These are phyloP conservation scores for Forsythia suspensa DNA, from an alignment of 257 asterid species.

Conservation along the genomic window DNA sequence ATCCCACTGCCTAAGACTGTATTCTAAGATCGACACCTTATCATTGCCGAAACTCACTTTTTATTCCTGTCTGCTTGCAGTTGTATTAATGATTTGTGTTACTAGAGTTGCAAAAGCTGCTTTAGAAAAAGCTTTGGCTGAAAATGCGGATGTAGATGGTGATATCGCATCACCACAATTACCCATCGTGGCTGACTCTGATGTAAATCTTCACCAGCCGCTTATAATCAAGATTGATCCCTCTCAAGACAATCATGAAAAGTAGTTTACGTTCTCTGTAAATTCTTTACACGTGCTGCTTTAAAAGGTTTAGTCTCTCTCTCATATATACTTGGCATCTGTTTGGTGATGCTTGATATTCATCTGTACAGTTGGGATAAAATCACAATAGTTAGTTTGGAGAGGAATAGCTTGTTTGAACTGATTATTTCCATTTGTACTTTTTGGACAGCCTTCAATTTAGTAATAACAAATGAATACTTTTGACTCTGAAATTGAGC, in stretches of 20 bases:
- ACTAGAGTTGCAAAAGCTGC: conserved; percentile 78
- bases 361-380: conserved; percentile 35
- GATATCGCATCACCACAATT: conserved; percentile 37
- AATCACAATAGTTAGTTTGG: not conserved
- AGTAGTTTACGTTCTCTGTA: conserved; percentile 47
- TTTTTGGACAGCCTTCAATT: not conserved
- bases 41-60: not conserved
- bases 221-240: conserved; percentile 67
- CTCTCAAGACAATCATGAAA: conserved; percentile 53
- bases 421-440: not conserved
- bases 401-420: not conserved
- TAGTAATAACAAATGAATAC: not conserved
- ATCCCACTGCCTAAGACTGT: not conserved
- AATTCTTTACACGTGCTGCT: conserved; percentile 40
- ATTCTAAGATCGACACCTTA: not conserved
- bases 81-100: conserved; percentile 54
- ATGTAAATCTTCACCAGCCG: conserved; percentile 60
- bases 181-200: conserved; percentile 40
- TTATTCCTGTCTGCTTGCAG: conserved; percentile 42
- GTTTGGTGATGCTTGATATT: conserved; percentile 20
- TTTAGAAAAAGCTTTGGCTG: conserved; percentile 80
- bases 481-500: not conserved
- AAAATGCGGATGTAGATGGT: conserved; percentile 52
- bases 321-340: conserved; percentile 17
- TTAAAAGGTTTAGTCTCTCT: not conserved